Evolutionary conservation across 176 grass and related monocot genomes (phyloP), one percentile per base, ranked within the genome.

Genomic region (Olyra latifolia): DNA sequence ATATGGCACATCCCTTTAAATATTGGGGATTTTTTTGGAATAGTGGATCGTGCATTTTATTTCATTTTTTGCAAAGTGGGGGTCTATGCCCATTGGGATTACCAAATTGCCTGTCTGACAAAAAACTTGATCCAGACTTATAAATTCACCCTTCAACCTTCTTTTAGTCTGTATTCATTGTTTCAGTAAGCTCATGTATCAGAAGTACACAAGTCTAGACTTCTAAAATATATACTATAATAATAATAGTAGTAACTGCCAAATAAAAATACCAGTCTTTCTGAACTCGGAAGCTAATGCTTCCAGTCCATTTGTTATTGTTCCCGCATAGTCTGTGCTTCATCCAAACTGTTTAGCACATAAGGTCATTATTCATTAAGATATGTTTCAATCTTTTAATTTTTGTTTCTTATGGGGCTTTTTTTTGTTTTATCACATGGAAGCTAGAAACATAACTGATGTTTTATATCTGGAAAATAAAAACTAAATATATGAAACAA

Each of bases 301-400:
- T 66, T 41, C 63, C 8, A 8, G 41, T 66, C 38, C 17, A 39
- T 66, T 42, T 9, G 5, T 66, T 20, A 3, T 66, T 38, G 30
- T 66, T 32, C 19, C 29, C 17, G 12, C 2, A 66, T 2, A 56
- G 53, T 23, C 3, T 43, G 35, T 66, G 15, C 19, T 41, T 66
- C 38, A 4, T 27, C 10, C 54, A 56, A 22, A 66, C 9, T 67
- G 30, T 32, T 55, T 13, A 74, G 16, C 5, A 10, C 27, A 39
- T 74, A 56, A 23, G 71, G 41, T 27, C 43, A 70, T 70, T 70
- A 47, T 17, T 8, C 71, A 76, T 15, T 61, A 23, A 76, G 41
- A 29, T 76, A 8, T 17, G 13, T 46, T 74, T 62, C 50, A 6
- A 13, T 4, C 62, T 7, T 30, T 62, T 30, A 46, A 16, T 62